Evolutionary conservation across 441 rosid genomes (phyloP), one percentile per base, ranked within the genome.

Genomic region (Bruguiera hainesii): DNA sequence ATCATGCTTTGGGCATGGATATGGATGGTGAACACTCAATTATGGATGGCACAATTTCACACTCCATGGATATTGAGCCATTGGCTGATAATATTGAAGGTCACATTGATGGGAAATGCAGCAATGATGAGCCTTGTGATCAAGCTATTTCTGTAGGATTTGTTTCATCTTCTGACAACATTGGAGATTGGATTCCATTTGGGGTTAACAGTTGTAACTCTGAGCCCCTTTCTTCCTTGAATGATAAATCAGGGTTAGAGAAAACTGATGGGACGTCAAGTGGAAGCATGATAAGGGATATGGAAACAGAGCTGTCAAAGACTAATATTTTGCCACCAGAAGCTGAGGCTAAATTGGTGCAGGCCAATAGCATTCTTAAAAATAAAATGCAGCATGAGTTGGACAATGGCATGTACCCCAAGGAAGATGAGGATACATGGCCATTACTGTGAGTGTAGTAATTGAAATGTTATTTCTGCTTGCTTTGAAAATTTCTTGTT

Each of bases 381-480:
- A 60, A 65, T 72, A 76, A 65, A 67, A 59, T 26, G 63, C 75
- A 65, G 70, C 51, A 53, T 31, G 72, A 75, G 60, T 20, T 66
- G 63, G 68, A 61, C 33, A 53, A 58, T 56, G 66, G n/a, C 46
- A 31, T 59, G 48, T 29, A 6, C 66, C 60, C 72, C 67, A 48
- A 78, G 71, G 66, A 74, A 73, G 80, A 72, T 51, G 60, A 61
- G 35, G 79, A 80, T 69, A 73, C 65, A 72, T 64, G 71, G 30
- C 16, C 59, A 42, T 71, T 53, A 37, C 31, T 21, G 98, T 92
- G 76, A 83, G 92, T 78, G 56, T 70, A 61, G 50, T 59, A 63
- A 64, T 61, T 60, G 52, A 61, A 69, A 49, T 64, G 57, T 30
- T 33, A 64, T 70, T 52, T 71, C 48, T 64, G 31, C 58, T 51